Evolutionary conservation across 2,329 filamentous ascomycete species (phyloP), one percentile per base, ranked within the genome.

Genomic region (Fonsecaea nubica): DNA sequence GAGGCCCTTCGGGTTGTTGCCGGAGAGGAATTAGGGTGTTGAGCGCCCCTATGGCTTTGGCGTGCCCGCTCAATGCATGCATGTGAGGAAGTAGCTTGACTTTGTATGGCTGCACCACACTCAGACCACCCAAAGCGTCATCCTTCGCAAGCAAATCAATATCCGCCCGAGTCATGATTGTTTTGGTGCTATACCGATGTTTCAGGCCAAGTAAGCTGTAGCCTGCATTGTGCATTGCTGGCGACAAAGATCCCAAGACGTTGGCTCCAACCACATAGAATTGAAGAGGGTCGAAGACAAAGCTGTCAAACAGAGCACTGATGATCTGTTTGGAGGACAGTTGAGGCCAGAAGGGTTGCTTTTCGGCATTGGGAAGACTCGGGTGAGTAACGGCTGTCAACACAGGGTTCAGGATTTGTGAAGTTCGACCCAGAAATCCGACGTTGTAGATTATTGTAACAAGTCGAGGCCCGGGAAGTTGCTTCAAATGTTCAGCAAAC

Each of bases 21-120:
- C 79, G 78, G n/a, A 81, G 69, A 13, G 79, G 79, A 73, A 81
- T 78, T 15, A 81, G 76, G 0, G 79, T 81, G 65, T 81, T 81
- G 64, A 81, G 77, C 1, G 79, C 79, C 2, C 79, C 79, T n/a
- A 81, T 81, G 3, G 79, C 79, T 64, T 80, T 78, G n/a, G 78
- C 79, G 62, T 81, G 78, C 15, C 75, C 75, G 58, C 78, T 80
- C 64, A 79, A 78, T 6, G 77, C 75, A 10, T 75, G 73, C 2
- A 81, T 71, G 50, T 77, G 76, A 33, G 77, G 74, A 21, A 77
- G 76, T 4, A 80, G 69, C 42, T 77, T 75, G 25, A 80, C 79
- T 56, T 80, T 77, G 77, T 78, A 81, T 4, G 79, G 79, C 63
- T 80, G 79, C 35, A 80, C 78, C 38, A 81, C 74, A 69, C 79